Percentiles rank a stretch among this genome's conserved stretches.
Evolutionary conservation across 1,284 basidiomycete species (phyloP).

Genomic region (Ganoderma boninense): DNA sequence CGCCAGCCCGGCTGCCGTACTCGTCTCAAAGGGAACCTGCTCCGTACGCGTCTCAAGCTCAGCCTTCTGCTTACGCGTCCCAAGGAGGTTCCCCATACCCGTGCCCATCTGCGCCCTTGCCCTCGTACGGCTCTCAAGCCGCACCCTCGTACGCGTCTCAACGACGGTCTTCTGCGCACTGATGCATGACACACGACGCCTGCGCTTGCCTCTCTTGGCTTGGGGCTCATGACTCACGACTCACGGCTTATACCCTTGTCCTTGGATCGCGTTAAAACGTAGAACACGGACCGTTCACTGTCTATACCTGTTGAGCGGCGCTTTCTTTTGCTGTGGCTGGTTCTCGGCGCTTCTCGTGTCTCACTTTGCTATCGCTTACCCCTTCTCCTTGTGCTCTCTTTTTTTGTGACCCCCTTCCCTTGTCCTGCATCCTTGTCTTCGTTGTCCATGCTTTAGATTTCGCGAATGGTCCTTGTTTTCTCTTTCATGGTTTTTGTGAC

Average conservation of each 20-base stretch:
- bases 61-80: neutral
- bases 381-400: neutral
- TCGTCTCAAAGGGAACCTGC: neutral
- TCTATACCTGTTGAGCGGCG: constrained; percentile 1
- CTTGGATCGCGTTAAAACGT: neutral
- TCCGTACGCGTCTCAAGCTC: neutral
- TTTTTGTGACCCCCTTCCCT: no score
- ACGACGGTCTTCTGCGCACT: neutral
- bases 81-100: neutral
- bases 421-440: neutral
- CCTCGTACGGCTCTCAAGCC: neutral
- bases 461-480: neutral
- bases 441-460: neutral
- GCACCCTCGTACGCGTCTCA: constrained; percentile 1
- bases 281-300: constrained; percentile 1
- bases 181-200: neutral
- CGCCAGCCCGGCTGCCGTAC: neutral
- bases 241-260: constrained; percentile 1
- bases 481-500: neutral
- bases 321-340: constrained; percentile 5
- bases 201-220: constrained; percentile 3
- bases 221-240: constrained; percentile 5
- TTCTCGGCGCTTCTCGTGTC: neutral
- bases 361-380: neutral
- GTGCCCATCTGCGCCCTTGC: neutral